Percentiles rank a stretch among this genome's conserved stretches.
Evolutionary conservation across 208 protist species (phyloP).

Genomic region (Trypanosoma brucei): DNA sequence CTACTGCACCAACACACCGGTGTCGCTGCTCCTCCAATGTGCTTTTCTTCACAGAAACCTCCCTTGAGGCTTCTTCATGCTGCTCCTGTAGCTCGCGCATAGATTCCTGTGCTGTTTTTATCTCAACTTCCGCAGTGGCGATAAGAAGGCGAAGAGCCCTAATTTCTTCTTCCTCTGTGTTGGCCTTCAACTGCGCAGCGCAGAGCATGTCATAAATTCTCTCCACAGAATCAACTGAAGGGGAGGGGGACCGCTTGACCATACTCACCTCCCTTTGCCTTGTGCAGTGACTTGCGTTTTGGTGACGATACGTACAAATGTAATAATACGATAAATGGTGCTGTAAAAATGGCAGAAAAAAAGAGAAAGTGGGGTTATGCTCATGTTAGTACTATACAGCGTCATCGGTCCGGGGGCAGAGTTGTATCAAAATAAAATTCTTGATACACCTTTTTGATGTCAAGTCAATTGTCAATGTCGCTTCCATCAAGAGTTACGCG

Average conservation of each 20-base stretch:
- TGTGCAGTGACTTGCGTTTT: not conserved
- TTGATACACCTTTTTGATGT: too few species aligned
- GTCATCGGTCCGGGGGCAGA: too few species aligned
- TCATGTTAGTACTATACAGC: too few species aligned
- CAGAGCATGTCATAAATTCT: conserved; percentile 26
- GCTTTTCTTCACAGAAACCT: not conserved
- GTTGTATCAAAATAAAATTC: too few species aligned
- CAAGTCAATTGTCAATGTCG: too few species aligned
- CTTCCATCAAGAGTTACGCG: too few species aligned
- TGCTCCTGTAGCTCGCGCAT: not conserved
- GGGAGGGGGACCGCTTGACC: not conserved
- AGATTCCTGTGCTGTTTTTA: not conserved
- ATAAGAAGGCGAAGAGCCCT: conserved; percentile 12
- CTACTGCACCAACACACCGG: conserved; percentile 9
- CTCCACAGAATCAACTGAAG: conserved; percentile 16
- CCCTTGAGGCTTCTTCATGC: conserved; percentile 1
- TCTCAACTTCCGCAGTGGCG: conserved; percentile 8
- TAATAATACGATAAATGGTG: too few species aligned
- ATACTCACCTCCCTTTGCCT: not conserved
- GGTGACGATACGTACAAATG: not conserved
- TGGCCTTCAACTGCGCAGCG: conserved; percentile 22
- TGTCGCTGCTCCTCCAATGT: conserved; percentile 3
- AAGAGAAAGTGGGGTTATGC: too few species aligned
- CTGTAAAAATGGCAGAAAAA: too few species aligned
- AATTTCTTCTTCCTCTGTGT: conserved; percentile 21